phyloP scores from a whole-genome alignment of 148 eudicot species.

The Camellia granthamiana region DNA sequence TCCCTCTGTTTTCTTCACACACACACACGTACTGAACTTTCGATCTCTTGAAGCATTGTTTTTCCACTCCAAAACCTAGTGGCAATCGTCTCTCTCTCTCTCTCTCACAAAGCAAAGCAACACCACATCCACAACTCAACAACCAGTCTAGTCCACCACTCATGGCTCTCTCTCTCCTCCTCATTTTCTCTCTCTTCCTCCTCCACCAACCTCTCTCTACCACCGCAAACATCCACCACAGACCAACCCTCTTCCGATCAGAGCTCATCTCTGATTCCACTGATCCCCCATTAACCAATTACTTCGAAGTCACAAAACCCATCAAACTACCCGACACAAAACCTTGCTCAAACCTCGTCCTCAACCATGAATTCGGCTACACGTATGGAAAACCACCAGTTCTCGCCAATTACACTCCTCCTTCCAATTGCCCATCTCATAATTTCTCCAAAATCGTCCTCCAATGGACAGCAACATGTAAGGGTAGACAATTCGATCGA shows the following conservation, averaged over 20 bases:
- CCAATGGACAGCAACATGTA: constrained; percentile 65
- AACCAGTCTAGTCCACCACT: background rate
- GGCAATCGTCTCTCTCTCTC: too few relatives aligned
- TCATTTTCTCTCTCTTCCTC: constrained; percentile 26
- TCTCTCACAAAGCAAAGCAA: too few relatives aligned
- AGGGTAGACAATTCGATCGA: constrained; percentile 70
- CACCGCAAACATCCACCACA: constrained; percentile 34
- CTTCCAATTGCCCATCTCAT: constrained; percentile 45
- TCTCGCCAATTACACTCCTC: constrained; percentile 53
- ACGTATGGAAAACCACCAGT: constrained; percentile 62
- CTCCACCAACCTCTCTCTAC: constrained; percentile 23
- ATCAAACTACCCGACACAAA: constrained; percentile 41
- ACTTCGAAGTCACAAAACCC: constrained; percentile 77
- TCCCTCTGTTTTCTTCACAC: too few relatives aligned
- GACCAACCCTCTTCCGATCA: constrained; percentile 31
- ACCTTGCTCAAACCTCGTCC: constrained; percentile 59
- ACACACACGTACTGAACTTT: too few relatives aligned
- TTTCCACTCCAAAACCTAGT: background rate
- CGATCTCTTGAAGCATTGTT: background rate
- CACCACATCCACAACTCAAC: background rate
- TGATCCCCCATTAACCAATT: constrained; percentile 32
- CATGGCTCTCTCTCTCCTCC: constrained; percentile 15
- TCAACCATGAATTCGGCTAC: constrained; percentile 61
- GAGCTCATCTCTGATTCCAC: constrained; percentile 19
- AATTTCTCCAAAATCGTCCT: constrained; percentile 47